A percentile compares a stretch with the other conserved stretches of the same genome.
These are phyloP conservation scores for Neostapfia colusana DNA, from an alignment of 176 grass and related monocot genomes.

Conservation along the genomic window DNA sequence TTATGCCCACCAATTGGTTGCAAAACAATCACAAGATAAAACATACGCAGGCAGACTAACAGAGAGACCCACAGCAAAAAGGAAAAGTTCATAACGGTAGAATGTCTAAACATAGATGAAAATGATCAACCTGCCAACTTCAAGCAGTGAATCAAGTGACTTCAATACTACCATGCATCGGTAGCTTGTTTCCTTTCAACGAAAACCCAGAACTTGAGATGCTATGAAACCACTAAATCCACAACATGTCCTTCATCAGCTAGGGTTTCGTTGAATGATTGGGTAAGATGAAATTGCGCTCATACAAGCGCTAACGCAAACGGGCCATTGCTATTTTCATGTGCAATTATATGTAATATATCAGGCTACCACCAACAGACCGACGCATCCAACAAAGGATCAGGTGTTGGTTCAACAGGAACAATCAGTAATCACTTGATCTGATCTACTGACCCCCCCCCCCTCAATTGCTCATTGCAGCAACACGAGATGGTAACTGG, in stretches of 20 bases:
- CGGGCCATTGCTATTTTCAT: background rate
- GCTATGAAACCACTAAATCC: background rate
- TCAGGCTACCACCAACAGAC: background rate
- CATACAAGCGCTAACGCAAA: background rate
- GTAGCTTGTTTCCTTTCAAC: background rate
- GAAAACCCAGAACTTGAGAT: background rate
- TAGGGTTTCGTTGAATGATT: background rate
- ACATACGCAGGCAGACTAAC: background rate
- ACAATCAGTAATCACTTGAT: background rate
- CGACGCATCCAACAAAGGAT: background rate
- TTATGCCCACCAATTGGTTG: background rate
- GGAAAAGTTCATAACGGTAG: background rate
- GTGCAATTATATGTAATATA: background rate
- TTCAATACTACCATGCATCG: background rate
- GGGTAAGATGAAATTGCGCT: background rate
- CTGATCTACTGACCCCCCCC: too few species aligned
- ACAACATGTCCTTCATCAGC: background rate
- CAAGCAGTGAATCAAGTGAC: background rate
- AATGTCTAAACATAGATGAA: background rate
- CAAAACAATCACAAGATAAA: background rate
- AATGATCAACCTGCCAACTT: too few species aligned
- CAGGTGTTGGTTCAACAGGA: background rate
- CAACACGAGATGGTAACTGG: background rate
- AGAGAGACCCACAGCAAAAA: background rate
- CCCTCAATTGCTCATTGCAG: background rate